Evolutionary conservation across 2,329 filamentous ascomycete genomes (phyloP), one percentile per base, ranked within the genome.

Genomic region (Xylariales sp.): DNA sequence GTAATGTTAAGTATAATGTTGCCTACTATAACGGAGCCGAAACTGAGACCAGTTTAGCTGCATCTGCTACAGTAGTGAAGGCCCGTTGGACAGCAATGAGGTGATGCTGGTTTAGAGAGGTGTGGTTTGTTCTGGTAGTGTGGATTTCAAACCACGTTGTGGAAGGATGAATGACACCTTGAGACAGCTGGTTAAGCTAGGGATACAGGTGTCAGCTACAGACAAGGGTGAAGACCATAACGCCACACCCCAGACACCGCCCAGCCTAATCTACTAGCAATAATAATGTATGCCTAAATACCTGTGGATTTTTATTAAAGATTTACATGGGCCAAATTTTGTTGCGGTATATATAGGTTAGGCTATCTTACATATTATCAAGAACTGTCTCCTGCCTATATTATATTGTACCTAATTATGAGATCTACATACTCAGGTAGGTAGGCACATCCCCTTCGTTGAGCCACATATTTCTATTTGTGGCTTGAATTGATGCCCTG

Each of bases 51-150:
- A 49, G n/a, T 36, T 43, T 16, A 49, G 53, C 54, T 56, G 56
- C 50, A 53, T 62, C 57, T 67, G 48, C 14, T 49, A 43, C 49
- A 54, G 41, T 34, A 46, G 48, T 30, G 43, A 68, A 41, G 12
- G 10, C 48, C 65, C 48, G 54, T 53, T 28, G 39, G 43, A 53
- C 39, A 46, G 64, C 46, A 52, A 56, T 36, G 56, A 59, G 52
- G 61, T 46, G 65, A 62, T 70, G 53, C 62, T 56, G 60, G 30
- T 56, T 68, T 63, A 65, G 62, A 62, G 68, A 69, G 64, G 65
- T 69, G 68, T 62, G 62, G 68, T 69, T 68, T 58, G 57, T 57
- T 55, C 57, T 32, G 23, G 55, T 39, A 36, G 52, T 56, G 58
- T 62, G 46, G 45, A 58, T 59, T 58, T 56, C 41, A 49, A 52